Base-by-base conservation (phyloP, 1,139 yeast species). In the Suhomyces atakaporum region DNA sequence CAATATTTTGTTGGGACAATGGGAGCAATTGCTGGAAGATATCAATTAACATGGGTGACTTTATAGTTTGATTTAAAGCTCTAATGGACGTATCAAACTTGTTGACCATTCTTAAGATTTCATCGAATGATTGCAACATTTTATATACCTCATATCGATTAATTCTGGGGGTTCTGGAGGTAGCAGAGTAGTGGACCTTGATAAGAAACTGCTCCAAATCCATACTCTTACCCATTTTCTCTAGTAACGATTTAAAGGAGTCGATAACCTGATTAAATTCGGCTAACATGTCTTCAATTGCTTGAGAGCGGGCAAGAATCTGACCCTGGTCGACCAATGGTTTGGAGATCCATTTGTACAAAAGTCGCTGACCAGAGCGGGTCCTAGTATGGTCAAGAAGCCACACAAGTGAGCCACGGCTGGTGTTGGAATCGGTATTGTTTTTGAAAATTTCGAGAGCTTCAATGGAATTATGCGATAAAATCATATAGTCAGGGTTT, bases 341-440 rank as follows among this genome's bases (percentile, higher is more conserved):
- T 43, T 74, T 68, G 1, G 80, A 70, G 0, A 90, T 63, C 98
- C 98, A 92, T 33, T 73, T 67, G 22, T 70, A 69, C 13, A 92
- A 57, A 40, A 77, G 51, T 37, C 96, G 62, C 34, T 69, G 74
- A 0, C 98, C 98, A 60, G 82, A 84, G 21, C 73, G 69, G 0
- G 97, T 87, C 28, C 79, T 64, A 0, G 97, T 86, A 45, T 84
- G 90, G 56, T 90, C 86, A 44, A 92, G 54, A 2, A 87, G 64
- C 88, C 92, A 84, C 11, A 85, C 60, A 12, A 92, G 61, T 0
- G 96, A 79, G 0, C 97, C 97, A 22, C 68, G 63, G 6, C 64
- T 66, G 1, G 73, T 63, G 12, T 62, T 59, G 11, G 61, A 56
- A 44, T 80, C 79, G 0, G 92, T 78, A 2, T 72, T 63, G 50